Evolutionary conservation across 75 land plant genomes (phyloP), one percentile per base, ranked within the genome.

Genomic region (Azolla pinnata): DNA sequence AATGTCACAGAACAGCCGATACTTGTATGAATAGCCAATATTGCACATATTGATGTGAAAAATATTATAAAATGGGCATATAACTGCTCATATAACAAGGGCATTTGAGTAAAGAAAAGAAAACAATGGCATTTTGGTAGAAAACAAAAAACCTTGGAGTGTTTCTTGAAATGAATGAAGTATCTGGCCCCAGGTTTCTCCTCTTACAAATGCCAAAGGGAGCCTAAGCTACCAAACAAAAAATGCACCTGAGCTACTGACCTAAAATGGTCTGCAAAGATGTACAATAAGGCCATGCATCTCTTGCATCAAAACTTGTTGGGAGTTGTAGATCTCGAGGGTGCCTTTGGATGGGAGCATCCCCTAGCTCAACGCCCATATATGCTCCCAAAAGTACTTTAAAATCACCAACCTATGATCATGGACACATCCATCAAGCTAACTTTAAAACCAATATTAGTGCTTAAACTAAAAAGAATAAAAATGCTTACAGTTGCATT

Each of bases 241-340:
- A n/a, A n/a, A n/a, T n/a, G n/a, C n/a, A 38, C 42, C 4, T 55
- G 62, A 2, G n/a, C 0, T 69, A 78, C 79, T 55, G 4, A 91
- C 95, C 96, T 61, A 92, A 80, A 54, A 92, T 88, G 50, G 31
- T 64, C 5, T 75, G 61, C 31, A 88, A 76, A 2, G 81, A 77
- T 45, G 68, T 50, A 50, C 97, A 92, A 28, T 81, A 81, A 17
- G 83, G 65, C 97, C 97, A 92, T 33, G 76, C 79, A n/a, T 66
- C 61, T 50, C 97, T 75, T 24, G 97, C 86, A 75, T 91, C 97
- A 72, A 91, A 91, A 19, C 71, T 29, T 35, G 59, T 82, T 0
- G 97, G 97, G 48, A 91, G 70, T 25, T 71, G 66, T 4, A 72
- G 5, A 24, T 72, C 57, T 59, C 56, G 80, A 10, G 62, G 71